These are phyloP conservation scores for Solanum chmielewskii DNA, from an alignment of 257 asterid species.

Conservation along the genomic window DNA sequence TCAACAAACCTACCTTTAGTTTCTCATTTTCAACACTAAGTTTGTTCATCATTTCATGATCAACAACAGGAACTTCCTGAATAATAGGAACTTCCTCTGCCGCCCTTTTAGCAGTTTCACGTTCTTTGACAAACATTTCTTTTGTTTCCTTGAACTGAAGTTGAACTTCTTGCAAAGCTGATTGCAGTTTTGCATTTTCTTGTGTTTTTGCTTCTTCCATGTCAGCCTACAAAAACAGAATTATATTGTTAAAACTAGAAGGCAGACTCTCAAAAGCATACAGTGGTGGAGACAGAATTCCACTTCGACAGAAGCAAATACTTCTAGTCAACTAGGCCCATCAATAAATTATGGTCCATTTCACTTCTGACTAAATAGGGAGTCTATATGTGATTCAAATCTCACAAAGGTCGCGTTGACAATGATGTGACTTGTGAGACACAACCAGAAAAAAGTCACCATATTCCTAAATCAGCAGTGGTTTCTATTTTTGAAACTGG, in stretches of 20 bases:
- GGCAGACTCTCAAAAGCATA: background rate
- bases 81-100: background rate
- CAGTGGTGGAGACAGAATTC: background rate
- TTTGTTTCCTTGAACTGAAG: constrained; percentile 9
- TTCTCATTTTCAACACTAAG: constrained; percentile 10
- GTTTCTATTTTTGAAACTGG: background rate
- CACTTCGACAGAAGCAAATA: background rate
- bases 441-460: background rate
- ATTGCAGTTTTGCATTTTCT: constrained; percentile 8
- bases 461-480: background rate
- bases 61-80: background rate
- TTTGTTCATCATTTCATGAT: background rate
- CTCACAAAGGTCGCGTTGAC: background rate
- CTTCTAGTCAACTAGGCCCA: background rate
- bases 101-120: background rate
- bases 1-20: constrained; percentile 8
- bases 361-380: background rate
- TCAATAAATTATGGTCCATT: background rate
- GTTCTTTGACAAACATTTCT: background rate
- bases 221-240: background rate
- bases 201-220: constrained; percentile 12
- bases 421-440: background rate
- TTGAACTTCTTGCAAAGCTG: constrained; percentile 7
- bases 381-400: background rate
- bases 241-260: background rate